Evolutionary conservation across 73 alveolate species (phyloP), one percentile per base, ranked within the genome.

Genomic region (Tetrahymena borealis): DNA sequence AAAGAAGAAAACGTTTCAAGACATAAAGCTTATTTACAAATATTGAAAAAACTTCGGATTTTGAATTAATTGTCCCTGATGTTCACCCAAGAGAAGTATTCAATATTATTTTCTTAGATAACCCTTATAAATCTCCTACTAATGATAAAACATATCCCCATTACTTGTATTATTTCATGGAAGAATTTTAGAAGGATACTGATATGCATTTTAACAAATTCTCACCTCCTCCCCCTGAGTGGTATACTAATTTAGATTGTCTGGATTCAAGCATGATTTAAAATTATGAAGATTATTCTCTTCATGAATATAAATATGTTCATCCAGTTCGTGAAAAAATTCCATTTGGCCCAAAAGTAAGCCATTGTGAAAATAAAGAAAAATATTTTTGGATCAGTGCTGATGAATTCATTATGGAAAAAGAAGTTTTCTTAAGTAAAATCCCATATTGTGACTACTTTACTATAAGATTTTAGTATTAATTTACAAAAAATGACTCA

Each of bases 281-380:
- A 7, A 60, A 60, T 9, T 24, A 35, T 15, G 85, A 60, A 60
- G 85, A 60, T 6, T 60, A 60, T 60, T 60, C 85, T 28, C 85
- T 60, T 3, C 85, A 35, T 60, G 85, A 60, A 60, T 60, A 60
- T 20, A 93, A 93, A 16, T 85, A 79, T 40, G 78, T 93, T 31
- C 95, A 93, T 93, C 95, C 95, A 39, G 91, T 93, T 39, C 36
- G 78, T 39, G 95, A 92, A 78, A 93, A 93, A 93, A 40, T 79
- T 36, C 43, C 91, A 38, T 93, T 93, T 33, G 95, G 93, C 16
- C 95, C 95, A 1, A 92, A 93, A 39, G 43, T 39, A 16, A 92
- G 90, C 18, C 41, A 39, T 33, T 93, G 95, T 42, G 32, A 77
- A 16, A 92, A 91, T 33, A 91, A 38, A 39, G 95, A 93, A 33